phyloP scores from a whole-genome alignment of 1,284 basidiomycete species.

The Fomes fomentarius region DNA sequence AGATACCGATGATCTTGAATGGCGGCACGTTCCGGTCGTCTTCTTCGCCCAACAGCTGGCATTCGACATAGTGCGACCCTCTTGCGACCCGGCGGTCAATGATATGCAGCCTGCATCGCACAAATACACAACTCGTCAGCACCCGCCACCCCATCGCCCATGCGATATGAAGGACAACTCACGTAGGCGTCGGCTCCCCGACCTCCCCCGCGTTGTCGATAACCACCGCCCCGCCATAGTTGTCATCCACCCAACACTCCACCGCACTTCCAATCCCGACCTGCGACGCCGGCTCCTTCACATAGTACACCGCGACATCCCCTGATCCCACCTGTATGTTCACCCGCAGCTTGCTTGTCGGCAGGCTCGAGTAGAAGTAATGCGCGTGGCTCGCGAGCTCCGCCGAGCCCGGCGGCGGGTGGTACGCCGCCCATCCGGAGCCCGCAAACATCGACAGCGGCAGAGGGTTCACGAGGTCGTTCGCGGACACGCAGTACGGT shows the following conservation, averaged over 20 bases:
- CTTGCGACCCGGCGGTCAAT: conserved; percentile 80
- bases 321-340: conserved; percentile 75
- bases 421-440: conserved; percentile 83
- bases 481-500: conserved; percentile 90
- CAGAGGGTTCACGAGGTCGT: conserved; percentile 93
- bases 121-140: not conserved
- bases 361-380: conserved; percentile 87
- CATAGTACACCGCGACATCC: conserved; percentile 80
- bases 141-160: no score
- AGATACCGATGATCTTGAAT: conserved; percentile 88
- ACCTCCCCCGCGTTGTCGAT: conserved; percentile 66
- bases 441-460: conserved; percentile 89
- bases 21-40: conserved; percentile 65
- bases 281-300: conserved; percentile 58
- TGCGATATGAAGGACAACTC: conserved; percentile 42
- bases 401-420: conserved; percentile 56
- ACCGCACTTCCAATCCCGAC: conserved; percentile 64
- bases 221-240: conserved; percentile 61
- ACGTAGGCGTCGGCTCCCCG: conserved; percentile 55
- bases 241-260: conserved; percentile 89
- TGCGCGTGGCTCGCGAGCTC: conserved; percentile 63
- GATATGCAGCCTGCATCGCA: conserved; percentile 60
- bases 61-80: conserved; percentile 88
- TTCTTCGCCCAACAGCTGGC: conserved; percentile 79
- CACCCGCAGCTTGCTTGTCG: conserved; percentile 77